Conservation (phyloP, 2,329 filamentous ascomycete species). For the Trichoderma polysporum region DNA sequence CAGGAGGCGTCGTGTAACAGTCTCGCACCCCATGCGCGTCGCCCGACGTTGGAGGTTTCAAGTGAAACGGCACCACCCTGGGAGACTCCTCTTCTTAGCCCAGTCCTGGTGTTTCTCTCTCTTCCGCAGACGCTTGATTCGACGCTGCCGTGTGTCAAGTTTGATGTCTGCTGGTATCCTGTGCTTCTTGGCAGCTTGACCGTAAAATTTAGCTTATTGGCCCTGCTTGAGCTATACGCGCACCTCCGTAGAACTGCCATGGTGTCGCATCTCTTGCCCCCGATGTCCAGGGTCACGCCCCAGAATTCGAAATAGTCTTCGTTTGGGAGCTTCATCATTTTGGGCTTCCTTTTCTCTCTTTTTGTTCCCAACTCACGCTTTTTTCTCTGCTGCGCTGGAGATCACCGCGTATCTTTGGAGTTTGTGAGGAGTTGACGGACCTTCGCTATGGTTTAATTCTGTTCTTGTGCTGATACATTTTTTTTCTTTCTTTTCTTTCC, state of each 20-base stretch:
- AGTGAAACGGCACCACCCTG: slow-evolving; percentile 38
- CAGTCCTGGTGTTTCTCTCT: background rate
- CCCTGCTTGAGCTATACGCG: background rate
- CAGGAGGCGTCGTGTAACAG: slow-evolving; percentile 4
- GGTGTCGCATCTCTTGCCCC: background rate
- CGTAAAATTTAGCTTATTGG: background rate
- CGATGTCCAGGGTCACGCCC: background rate
- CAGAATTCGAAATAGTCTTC: slow-evolving; percentile 7
- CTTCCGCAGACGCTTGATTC: background rate
- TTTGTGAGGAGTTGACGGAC: slow-evolving; percentile 20
- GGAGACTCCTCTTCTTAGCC: slow-evolving; percentile 12
- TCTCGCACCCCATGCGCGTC: slow-evolving; percentile 13
- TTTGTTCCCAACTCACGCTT: slow-evolving; percentile 33
- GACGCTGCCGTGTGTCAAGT: slow-evolving; percentile 14
- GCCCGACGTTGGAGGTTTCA: slow-evolving; percentile 49
- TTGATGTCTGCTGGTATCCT: background rate
- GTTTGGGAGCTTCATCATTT: background rate
- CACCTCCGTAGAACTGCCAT: background rate
- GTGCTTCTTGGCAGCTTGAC: slow-evolving; percentile 10
- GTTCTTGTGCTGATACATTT: slow-evolving; percentile 20
- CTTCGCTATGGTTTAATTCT: slow-evolving; percentile 22
- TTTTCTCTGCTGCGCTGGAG: slow-evolving; percentile 30
- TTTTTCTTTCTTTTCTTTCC: slow-evolving; percentile 26
- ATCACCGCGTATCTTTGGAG: slow-evolving; percentile 1
- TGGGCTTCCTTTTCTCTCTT: slow-evolving; percentile 23